phyloP scores from a whole-genome alignment of 2,329 filamentous ascomycete species.

The Reticulascus tulasneorum region DNA sequence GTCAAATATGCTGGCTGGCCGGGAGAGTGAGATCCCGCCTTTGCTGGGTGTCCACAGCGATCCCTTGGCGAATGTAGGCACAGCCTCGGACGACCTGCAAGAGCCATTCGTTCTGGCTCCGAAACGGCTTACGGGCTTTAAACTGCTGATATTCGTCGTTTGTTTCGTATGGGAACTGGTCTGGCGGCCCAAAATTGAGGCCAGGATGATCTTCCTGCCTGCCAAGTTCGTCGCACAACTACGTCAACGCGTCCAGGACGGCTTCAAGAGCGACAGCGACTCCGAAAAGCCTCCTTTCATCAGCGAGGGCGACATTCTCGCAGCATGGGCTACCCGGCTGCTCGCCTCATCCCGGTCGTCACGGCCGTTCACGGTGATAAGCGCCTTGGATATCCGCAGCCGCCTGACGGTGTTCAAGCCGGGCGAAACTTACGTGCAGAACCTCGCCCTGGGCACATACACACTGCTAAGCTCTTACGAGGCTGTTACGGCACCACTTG shows the following conservation, averaged over 20 bases:
- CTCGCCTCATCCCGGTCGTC: constrained; percentile 11
- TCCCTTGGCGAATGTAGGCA: constrained; percentile 22
- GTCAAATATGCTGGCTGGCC: constrained; percentile 39
- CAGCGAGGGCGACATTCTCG: constrained; percentile 42
- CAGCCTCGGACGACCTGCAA: constrained; percentile 14
- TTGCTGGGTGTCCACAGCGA: constrained; percentile 31
- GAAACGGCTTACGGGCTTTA: constrained; percentile 20
- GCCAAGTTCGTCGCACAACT: constrained; percentile 23
- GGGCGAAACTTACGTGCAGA: constrained; percentile 21
- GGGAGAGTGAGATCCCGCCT: constrained; percentile 34
- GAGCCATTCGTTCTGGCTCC: constrained; percentile 22
- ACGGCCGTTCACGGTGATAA: constrained; percentile 19
- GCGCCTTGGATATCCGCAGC: constrained; percentile 22
- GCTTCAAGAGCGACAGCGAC: constrained; percentile 17
- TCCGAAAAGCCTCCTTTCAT: constrained; percentile 28
- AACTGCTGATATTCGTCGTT: constrained; percentile 26
- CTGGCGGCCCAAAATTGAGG: constrained; percentile 26
- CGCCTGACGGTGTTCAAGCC: constrained; percentile 16
- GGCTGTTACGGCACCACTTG: constrained; percentile 18
- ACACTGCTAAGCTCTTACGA: constrained; percentile 18
- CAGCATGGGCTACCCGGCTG: constrained; percentile 32
- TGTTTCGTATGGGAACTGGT: constrained; percentile 28
- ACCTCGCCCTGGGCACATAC: constrained; percentile 18
- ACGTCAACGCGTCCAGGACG: constrained; percentile 24
- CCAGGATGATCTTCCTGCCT: constrained; percentile 35